These are phyloP conservation scores for Magnaporthales sp. DNA, from an alignment of 2,329 filamentous ascomycete genomes.

Conservation along the genomic window DNA sequence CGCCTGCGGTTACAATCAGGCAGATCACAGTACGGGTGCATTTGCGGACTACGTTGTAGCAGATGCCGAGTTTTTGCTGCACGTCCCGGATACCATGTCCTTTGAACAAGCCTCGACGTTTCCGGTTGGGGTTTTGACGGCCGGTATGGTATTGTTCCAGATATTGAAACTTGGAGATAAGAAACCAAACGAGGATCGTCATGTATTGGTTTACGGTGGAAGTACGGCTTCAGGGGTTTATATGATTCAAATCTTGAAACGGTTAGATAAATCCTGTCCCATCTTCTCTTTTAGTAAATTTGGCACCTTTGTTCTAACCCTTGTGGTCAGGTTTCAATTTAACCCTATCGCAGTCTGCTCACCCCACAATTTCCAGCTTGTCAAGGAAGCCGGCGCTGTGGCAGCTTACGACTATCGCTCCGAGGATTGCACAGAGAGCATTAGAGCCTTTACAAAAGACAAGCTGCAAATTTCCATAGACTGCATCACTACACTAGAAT, in stretches of 20 bases:
- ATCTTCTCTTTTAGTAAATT: too few species aligned
- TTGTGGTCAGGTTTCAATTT: constrained; percentile 26
- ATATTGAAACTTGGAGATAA: not conserved
- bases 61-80: constrained; percentile 31
- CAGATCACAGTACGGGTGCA: constrained; percentile 19
- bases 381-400: constrained; percentile 31
- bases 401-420: constrained; percentile 34
- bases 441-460: constrained; percentile 26
- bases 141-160: constrained; percentile 13
- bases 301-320: not conserved
- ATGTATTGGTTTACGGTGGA: constrained; percentile 35
- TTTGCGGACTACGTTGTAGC: constrained; percentile 30
- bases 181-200: not conserved
- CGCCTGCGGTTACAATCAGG: not conserved
- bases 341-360: constrained; percentile 35
- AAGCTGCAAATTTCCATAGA: constrained; percentile 31
- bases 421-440: constrained; percentile 23
- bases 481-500: constrained; percentile 26
- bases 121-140: constrained; percentile 30
- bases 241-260: constrained; percentile 32
- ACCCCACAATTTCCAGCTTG: constrained; percentile 29
- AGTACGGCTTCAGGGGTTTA: constrained; percentile 31
- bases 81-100: constrained; percentile 34
- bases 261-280: constrained; percentile 18
- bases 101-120: constrained; percentile 36